These are phyloP conservation scores for Solioccasus polychromus DNA, from an alignment of 768 basidiomycete genomes.

Conservation along the genomic window DNA sequence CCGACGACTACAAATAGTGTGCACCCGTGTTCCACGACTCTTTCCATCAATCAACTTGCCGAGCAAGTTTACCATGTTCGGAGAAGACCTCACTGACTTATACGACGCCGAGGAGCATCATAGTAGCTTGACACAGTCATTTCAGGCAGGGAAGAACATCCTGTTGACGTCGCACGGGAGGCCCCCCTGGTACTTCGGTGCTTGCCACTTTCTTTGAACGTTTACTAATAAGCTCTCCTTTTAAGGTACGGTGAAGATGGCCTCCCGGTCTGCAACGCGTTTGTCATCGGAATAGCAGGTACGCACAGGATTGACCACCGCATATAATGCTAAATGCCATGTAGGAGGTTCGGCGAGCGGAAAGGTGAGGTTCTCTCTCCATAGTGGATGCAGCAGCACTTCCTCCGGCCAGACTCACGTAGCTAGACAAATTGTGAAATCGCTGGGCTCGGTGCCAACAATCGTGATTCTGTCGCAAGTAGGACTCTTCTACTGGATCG, in stretches of 20 bases:
- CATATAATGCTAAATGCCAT: neutral
- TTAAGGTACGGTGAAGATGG: slow-evolving; percentile 79
- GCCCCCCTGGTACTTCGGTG: slow-evolving; percentile 59
- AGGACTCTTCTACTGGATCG: slow-evolving; percentile 4
- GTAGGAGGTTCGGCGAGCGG: slow-evolving; percentile 84
- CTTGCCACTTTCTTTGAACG: slow-evolving; percentile 3
- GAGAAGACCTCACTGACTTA: slow-evolving; percentile 24
- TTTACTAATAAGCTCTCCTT: slow-evolving; percentile 13
- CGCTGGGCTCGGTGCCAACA: slow-evolving; percentile 79
- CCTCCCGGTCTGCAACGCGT: slow-evolving; percentile 64
- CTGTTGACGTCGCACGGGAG: slow-evolving; percentile 81
- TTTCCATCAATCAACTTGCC: slow-evolving; percentile 2
- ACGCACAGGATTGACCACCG: slow-evolving; percentile 18
- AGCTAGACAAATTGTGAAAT: slow-evolving; percentile 74
- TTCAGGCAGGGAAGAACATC: slow-evolving; percentile 59
- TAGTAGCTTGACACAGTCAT: slow-evolving; percentile 16
- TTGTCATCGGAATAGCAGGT: slow-evolving; percentile 86
- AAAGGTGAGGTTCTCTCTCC: slow-evolving; percentile 51
- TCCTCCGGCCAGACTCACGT: slow-evolving; percentile 66
- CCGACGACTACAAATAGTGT: slow-evolving; percentile 33
- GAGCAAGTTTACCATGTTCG: slow-evolving; percentile 21
- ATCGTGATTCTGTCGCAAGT: slow-evolving; percentile 92
- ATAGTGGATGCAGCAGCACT: slow-evolving; percentile 1
- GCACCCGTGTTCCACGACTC: neutral
- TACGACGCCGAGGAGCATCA: slow-evolving; percentile 21